Evolutionary conservation across 2,329 filamentous ascomycete species (phyloP).

Genomic region (Colletotrichum musicola): DNA sequence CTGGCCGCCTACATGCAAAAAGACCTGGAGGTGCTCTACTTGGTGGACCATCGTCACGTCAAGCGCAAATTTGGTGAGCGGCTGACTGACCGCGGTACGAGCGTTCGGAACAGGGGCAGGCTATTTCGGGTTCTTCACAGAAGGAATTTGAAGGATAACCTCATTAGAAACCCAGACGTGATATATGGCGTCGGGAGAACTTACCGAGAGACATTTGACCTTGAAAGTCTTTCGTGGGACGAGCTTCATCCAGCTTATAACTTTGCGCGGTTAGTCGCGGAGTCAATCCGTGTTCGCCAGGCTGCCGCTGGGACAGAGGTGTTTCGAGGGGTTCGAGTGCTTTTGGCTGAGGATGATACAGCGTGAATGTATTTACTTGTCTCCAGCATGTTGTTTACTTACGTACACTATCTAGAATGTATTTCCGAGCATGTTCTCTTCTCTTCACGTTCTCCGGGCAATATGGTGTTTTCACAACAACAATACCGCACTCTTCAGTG

Average conservation of each 20-base stretch:
- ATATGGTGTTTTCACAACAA: too few species aligned
- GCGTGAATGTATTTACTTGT: background rate
- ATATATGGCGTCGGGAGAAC: constrained; percentile 45
- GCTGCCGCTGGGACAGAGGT: constrained; percentile 20
- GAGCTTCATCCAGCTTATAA: constrained; percentile 45
- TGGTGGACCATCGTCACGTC: constrained; percentile 44
- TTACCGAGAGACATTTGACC: constrained; percentile 48
- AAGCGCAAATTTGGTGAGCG: constrained; percentile 31
- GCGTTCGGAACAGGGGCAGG: constrained; percentile 39
- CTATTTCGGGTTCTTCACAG: constrained; percentile 42
- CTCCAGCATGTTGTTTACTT: too few species aligned
- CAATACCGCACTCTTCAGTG: too few species aligned
- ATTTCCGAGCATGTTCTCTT: too few species aligned
- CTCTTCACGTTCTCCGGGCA: too few species aligned
- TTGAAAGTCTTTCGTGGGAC: constrained; percentile 47
- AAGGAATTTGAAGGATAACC: constrained; percentile 37
- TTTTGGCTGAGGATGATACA: constrained; percentile 42
- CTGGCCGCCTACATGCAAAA: constrained; percentile 47
- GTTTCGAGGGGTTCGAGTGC: constrained; percentile 44
- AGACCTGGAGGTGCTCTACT: constrained; percentile 46
- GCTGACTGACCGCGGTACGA: constrained; percentile 25
- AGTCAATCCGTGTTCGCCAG: constrained; percentile 47
- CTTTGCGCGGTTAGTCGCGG: constrained; percentile 46
- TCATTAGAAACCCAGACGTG: constrained; percentile 43
- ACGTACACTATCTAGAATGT: too few species aligned